These are phyloP conservation scores for Mercurialis annua DNA, from an alignment of 345 rosid genomes.

Conservation along the genomic window DNA sequence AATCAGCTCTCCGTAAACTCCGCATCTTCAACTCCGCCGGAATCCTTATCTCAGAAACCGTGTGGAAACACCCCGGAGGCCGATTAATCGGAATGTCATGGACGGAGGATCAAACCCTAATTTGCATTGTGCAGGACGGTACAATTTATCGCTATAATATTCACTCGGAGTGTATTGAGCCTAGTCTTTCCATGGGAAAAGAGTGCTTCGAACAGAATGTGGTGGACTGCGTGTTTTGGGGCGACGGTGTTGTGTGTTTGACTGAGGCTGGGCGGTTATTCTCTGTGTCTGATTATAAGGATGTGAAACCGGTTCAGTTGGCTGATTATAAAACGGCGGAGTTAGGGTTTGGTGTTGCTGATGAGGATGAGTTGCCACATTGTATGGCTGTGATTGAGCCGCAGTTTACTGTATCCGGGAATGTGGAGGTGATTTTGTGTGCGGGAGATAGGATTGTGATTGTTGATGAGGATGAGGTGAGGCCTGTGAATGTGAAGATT, in stretches of 20 bases:
- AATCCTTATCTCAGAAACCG: constrained; percentile 63
- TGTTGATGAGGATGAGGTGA: constrained; percentile 82
- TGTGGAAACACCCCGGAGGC: constrained; percentile 94
- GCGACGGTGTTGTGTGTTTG: constrained; percentile 80
- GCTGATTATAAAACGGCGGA: no score
- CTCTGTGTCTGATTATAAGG: constrained; percentile 71
- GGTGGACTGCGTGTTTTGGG: constrained; percentile 88
- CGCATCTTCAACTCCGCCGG: constrained; percentile 96
- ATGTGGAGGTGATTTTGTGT: constrained; percentile 74
- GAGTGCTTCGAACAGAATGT: constrained; percentile 94
- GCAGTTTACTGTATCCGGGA: constrained; percentile 79
- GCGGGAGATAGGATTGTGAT: constrained; percentile 50
- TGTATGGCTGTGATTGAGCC: constrained; percentile 88
- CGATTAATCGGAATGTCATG: constrained; percentile 90
- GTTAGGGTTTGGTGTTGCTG: constrained; percentile 42
- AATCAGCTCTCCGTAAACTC: constrained; percentile 93
- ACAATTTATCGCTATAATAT: constrained; percentile 77
- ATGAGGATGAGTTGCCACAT: constrained; percentile 47
- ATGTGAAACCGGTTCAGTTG: constrained; percentile 50
- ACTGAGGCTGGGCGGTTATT: constrained; percentile 67
- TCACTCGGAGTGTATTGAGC: constrained; percentile 72
- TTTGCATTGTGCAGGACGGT: constrained; percentile 88
- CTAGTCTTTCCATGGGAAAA: constrained; percentile 64
- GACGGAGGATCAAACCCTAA: constrained; percentile 83
- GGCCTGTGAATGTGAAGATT: constrained; percentile 47